Base-by-base conservation (phyloP, 2,329 filamentous ascomycete species). In the Epichloe uncinata region DNA sequence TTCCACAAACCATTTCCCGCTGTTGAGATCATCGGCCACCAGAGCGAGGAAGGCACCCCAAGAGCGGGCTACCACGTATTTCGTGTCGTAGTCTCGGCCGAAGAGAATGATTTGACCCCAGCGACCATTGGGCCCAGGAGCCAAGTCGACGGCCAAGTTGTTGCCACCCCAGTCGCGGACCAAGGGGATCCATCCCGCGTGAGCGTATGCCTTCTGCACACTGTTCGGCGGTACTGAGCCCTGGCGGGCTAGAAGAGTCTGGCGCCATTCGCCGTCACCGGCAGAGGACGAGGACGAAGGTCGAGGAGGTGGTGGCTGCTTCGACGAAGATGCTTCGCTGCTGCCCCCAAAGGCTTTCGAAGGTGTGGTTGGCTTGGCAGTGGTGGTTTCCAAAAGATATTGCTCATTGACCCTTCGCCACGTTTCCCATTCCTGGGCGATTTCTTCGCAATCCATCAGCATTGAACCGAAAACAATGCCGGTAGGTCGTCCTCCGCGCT, bases 121-220 rank as follows among this genome's bases (percentile, higher is more conserved):
- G 64, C 83, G 85, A 38, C 93, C 93, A 44, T 79, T 78, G 9
- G 91, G 87, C 2, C 93, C 93, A 20, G 93, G 93, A 6, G 90
- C 87, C 52, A 98, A 74, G 66, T 98, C 93, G 44, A 96, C 80
- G 16, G 90, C 91, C 61, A 98, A 75, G 72, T 95, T 94, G 78
- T 98, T 98, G 67, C 93, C 93, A 65, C 93, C 93, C 93, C 93
- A 98, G 66, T 98, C 93, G 58, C 93, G 86, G 52, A 90, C 91
- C 35, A 98, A 73, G 48, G 93, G 91, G 58, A 98, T 96, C 93
- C 93, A 98, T 48, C 83, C 85, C 2, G 89, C 84, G 66, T 98
- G 91, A 2, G 89, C 85, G 62, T 98, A 98, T 0, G 86, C 86
- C 65, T 90, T 95, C 64, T 95, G 90, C 35, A 97, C 84, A 5